Evolutionary conservation across 208 protist genomes (phyloP).

Genomic region (Naegleria fowleri): DNA sequence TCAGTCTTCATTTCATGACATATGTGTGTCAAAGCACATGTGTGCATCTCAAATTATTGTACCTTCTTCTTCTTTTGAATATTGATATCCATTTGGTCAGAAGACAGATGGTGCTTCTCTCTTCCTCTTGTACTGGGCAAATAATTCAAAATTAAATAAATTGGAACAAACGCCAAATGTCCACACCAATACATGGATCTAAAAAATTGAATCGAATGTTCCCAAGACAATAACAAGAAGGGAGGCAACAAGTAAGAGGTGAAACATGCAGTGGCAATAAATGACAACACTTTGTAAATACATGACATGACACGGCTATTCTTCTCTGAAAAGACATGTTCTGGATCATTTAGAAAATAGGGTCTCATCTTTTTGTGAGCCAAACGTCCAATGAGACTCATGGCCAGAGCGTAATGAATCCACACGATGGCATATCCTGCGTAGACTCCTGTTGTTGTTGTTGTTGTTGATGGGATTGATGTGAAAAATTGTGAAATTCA

Average conservation of each 20-base stretch:
- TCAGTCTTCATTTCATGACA: no score
- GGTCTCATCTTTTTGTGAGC: background rate
- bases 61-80: no score
- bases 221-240: background rate
- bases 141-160: background rate
- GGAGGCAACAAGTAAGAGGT: background rate
- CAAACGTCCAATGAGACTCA: background rate
- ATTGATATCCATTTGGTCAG: no score
- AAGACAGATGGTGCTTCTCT: no score
- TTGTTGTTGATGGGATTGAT: no score
- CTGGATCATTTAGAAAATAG: background rate
- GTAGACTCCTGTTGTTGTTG: background rate
- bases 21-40: no score
- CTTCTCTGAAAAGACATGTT: background rate
- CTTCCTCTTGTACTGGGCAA: no score
- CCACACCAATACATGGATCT: background rate
- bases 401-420: background rate
- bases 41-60: no score
- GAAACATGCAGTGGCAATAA: background rate
- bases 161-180: background rate
- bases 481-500: no score
- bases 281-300: background rate
- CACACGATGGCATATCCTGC: slow-evolving; percentile 14
- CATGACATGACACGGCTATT: background rate
- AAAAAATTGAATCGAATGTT: background rate